Conservation (phyloP, 192 early-diverging fungal species). For the Rhizoclosmatium globosum region DNA sequence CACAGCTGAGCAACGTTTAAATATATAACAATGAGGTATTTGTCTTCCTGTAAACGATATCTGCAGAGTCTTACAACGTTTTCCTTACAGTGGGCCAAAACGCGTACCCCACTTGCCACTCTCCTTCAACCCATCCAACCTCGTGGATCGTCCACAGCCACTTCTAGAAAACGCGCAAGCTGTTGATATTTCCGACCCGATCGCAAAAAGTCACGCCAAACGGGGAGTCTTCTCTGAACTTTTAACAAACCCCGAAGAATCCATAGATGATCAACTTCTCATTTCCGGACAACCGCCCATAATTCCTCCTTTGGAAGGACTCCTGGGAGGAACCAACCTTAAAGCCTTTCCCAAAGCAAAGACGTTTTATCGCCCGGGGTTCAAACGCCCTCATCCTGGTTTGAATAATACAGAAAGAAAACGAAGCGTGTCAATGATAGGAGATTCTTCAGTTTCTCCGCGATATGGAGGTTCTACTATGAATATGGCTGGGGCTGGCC, state of each 20-base stretch:
- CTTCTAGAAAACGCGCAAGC: conserved; percentile 29
- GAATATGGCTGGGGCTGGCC: not conserved
- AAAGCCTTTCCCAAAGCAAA: conserved; percentile 33
- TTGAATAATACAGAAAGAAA: not conserved
- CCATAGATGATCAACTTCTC: conserved; percentile 35
- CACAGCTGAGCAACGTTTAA: not conserved
- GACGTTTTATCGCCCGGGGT: conserved; percentile 27
- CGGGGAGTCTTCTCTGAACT: conserved; percentile 48
- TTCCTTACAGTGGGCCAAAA: conserved; percentile 12
- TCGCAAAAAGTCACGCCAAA: conserved; percentile 11
- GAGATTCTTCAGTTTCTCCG: not conserved
- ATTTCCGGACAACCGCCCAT: conserved; percentile 39
- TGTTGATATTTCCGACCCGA: conserved; percentile 31
- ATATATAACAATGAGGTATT: conserved; percentile 2
- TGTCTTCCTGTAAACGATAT: not conserved
- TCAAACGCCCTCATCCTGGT: conserved; percentile 16
- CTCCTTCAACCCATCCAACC: conserved; percentile 18
- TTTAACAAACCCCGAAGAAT: conserved; percentile 41
- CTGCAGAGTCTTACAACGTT: not conserved
- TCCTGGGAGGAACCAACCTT: conserved; percentile 5
- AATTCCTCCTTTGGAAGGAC: conserved; percentile 36
- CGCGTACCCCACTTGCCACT: conserved; percentile 37
- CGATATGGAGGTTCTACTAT: not conserved
- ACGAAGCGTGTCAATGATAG: not conserved
- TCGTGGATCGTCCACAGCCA: conserved; percentile 35